phyloP scores from a whole-genome alignment of 169 alveolate genomes.

The Plasmodium yoelii region DNA sequence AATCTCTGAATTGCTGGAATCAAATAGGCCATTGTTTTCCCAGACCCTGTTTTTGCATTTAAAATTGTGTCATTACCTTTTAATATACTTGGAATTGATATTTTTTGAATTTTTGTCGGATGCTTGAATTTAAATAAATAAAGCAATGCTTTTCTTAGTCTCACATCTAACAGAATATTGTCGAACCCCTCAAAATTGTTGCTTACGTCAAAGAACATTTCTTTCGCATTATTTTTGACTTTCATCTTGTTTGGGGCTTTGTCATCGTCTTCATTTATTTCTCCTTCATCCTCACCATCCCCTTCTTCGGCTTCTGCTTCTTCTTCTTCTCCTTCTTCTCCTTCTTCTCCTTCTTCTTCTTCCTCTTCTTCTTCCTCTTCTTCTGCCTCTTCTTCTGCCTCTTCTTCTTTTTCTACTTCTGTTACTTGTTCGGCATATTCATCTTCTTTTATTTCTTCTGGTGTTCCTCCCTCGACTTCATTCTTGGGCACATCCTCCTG shows the following conservation, averaged over 20 bases:
- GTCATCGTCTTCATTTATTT: neutral
- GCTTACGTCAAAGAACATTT: constrained; percentile 32
- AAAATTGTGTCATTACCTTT: constrained; percentile 83
- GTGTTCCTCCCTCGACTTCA: neutral
- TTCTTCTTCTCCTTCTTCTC: neutral
- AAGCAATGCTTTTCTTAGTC: constrained; percentile 58
- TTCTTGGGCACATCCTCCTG: neutral
- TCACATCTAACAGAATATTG: constrained; percentile 47
- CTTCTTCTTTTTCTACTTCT: constrained; percentile 5
- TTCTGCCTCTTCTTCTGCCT: neutral
- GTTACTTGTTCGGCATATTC: neutral
- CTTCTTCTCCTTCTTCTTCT: neutral
- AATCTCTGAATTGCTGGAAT: constrained; percentile 77
- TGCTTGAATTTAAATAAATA: constrained; percentile 26
- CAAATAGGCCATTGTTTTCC: constrained; percentile 85
- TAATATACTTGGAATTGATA: constrained; percentile 78
- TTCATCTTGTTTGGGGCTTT: neutral
- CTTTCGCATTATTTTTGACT: neutral
- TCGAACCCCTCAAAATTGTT: constrained; percentile 41
- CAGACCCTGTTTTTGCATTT: constrained; percentile 86
- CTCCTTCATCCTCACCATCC: neutral
- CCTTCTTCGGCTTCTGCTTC: neutral
- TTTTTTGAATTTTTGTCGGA: constrained; percentile 58
- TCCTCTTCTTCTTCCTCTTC: neutral
- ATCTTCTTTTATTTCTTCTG: neutral